Conservation (phyloP, 2,329 filamentous ascomycete species). For the Tolypocladium tropicale region DNA sequence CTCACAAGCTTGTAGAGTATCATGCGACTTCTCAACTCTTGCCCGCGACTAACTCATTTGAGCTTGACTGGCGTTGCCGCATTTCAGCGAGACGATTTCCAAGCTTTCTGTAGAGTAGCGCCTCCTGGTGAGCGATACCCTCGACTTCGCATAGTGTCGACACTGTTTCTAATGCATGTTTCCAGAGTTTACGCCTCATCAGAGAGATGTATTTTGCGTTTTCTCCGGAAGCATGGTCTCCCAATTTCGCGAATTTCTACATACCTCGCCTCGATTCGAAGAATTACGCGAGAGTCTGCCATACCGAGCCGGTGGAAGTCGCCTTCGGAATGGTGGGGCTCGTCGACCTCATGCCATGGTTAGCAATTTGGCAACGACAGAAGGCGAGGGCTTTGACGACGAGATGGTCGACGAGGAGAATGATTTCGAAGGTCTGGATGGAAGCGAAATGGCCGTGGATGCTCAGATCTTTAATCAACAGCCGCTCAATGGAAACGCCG, state of each 20-base stretch:
- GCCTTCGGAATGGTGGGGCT: constrained; percentile 5
- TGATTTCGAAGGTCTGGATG: constrained; percentile 29
- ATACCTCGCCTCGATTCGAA: constrained; percentile 39
- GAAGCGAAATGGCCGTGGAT: constrained; percentile 27
- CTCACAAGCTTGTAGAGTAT: constrained; percentile 57
- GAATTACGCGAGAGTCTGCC: constrained; percentile 26
- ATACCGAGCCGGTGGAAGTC: constrained; percentile 5
- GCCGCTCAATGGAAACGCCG: background rate
- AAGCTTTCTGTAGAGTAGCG: constrained; percentile 75
- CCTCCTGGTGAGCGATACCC: constrained; percentile 48
- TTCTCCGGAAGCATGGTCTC: constrained; percentile 83
- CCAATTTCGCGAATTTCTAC: constrained; percentile 69
- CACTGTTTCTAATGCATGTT: background rate
- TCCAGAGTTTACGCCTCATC: constrained; percentile 85
- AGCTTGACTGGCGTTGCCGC: constrained; percentile 89
- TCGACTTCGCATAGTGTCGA: background rate
- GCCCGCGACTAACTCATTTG: constrained; percentile 84
- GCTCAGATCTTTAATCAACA: constrained; percentile 14
- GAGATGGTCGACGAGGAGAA: constrained; percentile 35
- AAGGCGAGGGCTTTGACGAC: constrained; percentile 28
- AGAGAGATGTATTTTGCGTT: constrained; percentile 92
- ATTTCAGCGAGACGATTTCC: constrained; percentile 78
- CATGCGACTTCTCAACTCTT: constrained; percentile 77
- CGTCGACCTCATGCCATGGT: constrained; percentile 8
- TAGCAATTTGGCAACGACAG: constrained; percentile 10